Percentiles rank a stretch among this genome's conserved stretches.
Conservation (phyloP, 78 protist species). For the Bigelowiella natans region DNA sequence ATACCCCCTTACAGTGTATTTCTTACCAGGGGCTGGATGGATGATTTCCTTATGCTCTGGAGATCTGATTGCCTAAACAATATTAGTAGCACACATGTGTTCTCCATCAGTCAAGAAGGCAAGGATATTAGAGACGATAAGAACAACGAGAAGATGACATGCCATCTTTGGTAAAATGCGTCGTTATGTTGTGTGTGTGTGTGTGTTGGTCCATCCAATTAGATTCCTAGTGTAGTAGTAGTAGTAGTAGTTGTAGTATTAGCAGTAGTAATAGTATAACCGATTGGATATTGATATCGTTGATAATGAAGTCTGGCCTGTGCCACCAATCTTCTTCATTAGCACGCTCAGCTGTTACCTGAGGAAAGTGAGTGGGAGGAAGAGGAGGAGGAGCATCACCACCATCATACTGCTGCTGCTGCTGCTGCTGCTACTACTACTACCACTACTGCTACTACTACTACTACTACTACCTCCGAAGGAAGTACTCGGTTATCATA, state of each 20-base stretch:
- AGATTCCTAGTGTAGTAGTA: not conserved
- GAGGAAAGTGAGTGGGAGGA: too few species aligned
- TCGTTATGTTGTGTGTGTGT: too few species aligned
- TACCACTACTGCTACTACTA: too few species aligned
- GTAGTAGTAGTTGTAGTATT: too few species aligned
- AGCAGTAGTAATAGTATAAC: constrained; percentile 15
- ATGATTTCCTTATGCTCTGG: not conserved
- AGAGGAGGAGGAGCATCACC: too few species aligned
- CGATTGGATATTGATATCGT: constrained; percentile 29
- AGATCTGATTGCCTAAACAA: not conserved
- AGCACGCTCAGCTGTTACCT: constrained; percentile 1
- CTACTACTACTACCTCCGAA: too few species aligned
- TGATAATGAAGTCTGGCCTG: constrained; percentile 34
- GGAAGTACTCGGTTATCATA: constrained; percentile 35
- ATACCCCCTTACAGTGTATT: not conserved
- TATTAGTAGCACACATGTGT: not conserved
- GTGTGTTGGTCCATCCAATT: not conserved
- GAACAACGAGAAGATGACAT: too few species aligned
- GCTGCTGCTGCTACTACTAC: too few species aligned
- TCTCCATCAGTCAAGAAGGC: not conserved
- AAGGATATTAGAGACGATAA: not conserved
- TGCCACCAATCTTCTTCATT: constrained; percentile 25
- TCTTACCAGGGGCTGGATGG: not conserved
- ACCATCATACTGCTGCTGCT: too few species aligned
- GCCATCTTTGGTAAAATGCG: too few species aligned